Evolutionary conservation across 2,329 filamentous ascomycete species (phyloP).

Genomic region (Aspergillus sp.): DNA sequence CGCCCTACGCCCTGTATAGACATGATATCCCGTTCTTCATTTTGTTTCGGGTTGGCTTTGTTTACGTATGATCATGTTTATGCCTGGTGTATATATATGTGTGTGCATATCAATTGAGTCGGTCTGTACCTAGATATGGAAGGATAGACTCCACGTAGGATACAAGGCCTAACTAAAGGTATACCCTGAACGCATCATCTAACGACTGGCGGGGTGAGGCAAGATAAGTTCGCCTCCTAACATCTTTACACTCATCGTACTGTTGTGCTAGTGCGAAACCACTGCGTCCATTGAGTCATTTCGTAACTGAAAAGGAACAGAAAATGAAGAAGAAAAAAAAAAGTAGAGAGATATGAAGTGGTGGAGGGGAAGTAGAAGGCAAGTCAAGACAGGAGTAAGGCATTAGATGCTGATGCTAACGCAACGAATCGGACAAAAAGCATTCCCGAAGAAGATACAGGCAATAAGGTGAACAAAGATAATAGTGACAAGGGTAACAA

Average conservation of each 20-base stretch:
- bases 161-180: too few relatives aligned
- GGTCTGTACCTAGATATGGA: too few relatives aligned
- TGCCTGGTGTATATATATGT: not conserved
- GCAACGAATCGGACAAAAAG: slow-evolving; percentile 20
- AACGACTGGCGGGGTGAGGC: too few relatives aligned
- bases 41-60: not conserved
- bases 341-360: slow-evolving; percentile 3
- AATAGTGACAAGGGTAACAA: slow-evolving; percentile 21
- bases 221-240: not conserved
- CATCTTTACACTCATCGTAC: not conserved
- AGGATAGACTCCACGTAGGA: too few relatives aligned
- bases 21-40: slow-evolving; percentile 9
- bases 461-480: slow-evolving; percentile 14
- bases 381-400: not conserved
- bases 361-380: not conserved
- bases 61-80: not conserved
- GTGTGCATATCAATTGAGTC: not conserved
- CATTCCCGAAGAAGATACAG: slow-evolving; percentile 25
- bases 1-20: slow-evolving; percentile 1
- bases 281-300: slow-evolving; percentile 15
- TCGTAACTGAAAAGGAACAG: slow-evolving; percentile 13
- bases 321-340: slow-evolving; percentile 15
- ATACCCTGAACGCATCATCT: too few relatives aligned
- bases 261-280: slow-evolving; percentile 3
- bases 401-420: slow-evolving; percentile 23